Percentiles rank a stretch among this genome's conserved stretches.
Conservation (phyloP, 768 basidiomycete genomes). For the Termitomyces bulborhizus region DNA sequence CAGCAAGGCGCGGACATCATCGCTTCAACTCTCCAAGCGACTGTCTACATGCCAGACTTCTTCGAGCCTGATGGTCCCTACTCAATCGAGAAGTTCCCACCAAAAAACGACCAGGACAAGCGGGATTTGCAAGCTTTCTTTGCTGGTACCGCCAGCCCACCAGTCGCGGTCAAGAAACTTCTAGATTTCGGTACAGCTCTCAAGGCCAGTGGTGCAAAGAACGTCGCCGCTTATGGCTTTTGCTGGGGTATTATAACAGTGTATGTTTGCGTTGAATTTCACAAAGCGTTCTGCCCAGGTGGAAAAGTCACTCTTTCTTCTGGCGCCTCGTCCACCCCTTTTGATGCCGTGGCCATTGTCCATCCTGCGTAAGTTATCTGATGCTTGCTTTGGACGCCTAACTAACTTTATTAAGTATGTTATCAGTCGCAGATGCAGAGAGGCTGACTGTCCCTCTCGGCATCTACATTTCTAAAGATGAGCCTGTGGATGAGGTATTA, state of each 20-base stretch:
- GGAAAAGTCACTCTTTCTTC: conserved; percentile 43
- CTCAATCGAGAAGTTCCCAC: conserved; percentile 44
- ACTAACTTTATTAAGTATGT: conserved; percentile 32
- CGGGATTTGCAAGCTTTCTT: conserved; percentile 53
- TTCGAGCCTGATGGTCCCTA: conserved; percentile 50
- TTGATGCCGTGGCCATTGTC: conserved; percentile 42
- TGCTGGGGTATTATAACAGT: conserved; percentile 43
- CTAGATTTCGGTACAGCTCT: conserved; percentile 32
- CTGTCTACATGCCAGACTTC: conserved; percentile 64
- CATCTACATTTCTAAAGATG: conserved; percentile 54
- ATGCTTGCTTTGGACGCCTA: not conserved
- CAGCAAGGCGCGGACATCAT: conserved; percentile 63
- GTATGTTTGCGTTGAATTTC: not conserved
- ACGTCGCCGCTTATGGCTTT: conserved; percentile 46
- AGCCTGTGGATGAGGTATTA: conserved; percentile 46
- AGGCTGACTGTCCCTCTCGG: conserved; percentile 47
- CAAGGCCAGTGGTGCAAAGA: conserved; percentile 35
- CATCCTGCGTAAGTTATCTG: conserved; percentile 50
- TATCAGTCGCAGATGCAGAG: conserved; percentile 43
- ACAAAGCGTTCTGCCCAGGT: conserved; percentile 21
- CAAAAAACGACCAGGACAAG: conserved; percentile 46
- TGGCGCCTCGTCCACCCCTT: conserved; percentile 33
- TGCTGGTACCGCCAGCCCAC: conserved; percentile 41
- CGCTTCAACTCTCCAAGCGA: conserved; percentile 42
- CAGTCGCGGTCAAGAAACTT: conserved; percentile 32